Base-by-base conservation (phyloP, 192 early-diverging fungal species). In the Rhizoclosmatium globosum region DNA sequence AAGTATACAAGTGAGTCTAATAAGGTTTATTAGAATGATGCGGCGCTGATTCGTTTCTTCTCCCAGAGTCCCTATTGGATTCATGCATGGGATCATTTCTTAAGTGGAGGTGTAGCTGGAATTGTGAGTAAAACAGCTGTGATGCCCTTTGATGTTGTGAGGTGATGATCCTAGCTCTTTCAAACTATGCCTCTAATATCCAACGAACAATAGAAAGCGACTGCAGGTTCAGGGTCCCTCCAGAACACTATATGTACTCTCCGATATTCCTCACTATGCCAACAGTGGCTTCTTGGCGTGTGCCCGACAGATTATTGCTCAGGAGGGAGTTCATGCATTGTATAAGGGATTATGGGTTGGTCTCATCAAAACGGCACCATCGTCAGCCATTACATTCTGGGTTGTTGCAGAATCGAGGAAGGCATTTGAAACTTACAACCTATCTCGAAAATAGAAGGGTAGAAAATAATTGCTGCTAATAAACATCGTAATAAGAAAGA, bases 101-200 rank as follows among this genome's bases (percentile, higher is more conserved):
- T 95, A 3, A 87, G 91, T 64, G 96, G 96, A 4, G 96, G 92
- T 4, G 46, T 92, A 2, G 91, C 95, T 0, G 96, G 96, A 0
- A 83, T 95, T 6, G 71, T 96, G 43, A 90, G 91, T 45, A 99
- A 99, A 79, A 90, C 93, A 0, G 91, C 84, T 2, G 92, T 98
- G 3, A 97, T 96, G 87, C 96, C 96, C 13, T 84, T 99, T 65
- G 97, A 99, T 82, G 88, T 96, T 47, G 92, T 96, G 23, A 74
- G 86, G 81, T 82, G 69, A 76, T 31, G 64, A 64, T 64, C 9
- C 0, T n/a, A 38, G 21, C 0, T 72, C 42, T 38, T 57, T 6
- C 17, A n/a, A n/a, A n/a, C n/a, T n/a, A n/a, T n/a, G 0, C 0
- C 15, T 21, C 46, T 71, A 41, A 53, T 42, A 0, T 50, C 74